Evolutionary conservation across 2,329 filamentous ascomycete species (phyloP), one percentile per base, ranked within the genome.

Genomic region (Phyllosticta citriasiana): DNA sequence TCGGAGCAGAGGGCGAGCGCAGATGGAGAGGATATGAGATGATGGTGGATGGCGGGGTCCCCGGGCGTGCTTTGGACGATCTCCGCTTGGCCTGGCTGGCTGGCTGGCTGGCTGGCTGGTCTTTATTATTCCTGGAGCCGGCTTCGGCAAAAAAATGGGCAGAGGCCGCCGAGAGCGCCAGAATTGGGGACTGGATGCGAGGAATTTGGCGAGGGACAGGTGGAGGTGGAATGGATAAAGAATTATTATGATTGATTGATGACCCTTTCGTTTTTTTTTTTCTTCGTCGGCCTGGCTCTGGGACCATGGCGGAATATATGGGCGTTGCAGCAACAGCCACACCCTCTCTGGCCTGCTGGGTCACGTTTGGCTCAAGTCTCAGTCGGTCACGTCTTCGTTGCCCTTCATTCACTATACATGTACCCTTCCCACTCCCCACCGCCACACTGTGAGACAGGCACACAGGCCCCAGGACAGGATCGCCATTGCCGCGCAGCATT

Each of bases 61-160:
- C 59, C 59, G 54, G 59, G 59, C 59, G 57, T 59, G 52, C 59
- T 60, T 35, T 56, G 55, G 59, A 61, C 40, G 59, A 57, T 56
- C 59, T 56, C 59, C 35, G 58, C 53, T 30, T 30, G 33, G 53
- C 57, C 55, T 40, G 57, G 40, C 24, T 19, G 58, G 19, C 19
- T 22, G 57, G 40, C 24, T 19, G 58, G 19, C 19, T 22, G 53
- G 58, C 30, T 52, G 57, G 57, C 50, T 52, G 53, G 35, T 57
- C 59, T 60, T 60, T 60, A 60, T 60, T 60, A 60, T 52, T 40
- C 53, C 52, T 47, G 51, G 35, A 33, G 57, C 57, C 57, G 57
- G 57, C 52, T 59, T 59, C 57, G 57, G 57, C 30, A 54, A 51
- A 50, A 50, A 33, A 59, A 53, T 25, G 57, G 40, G 40, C 53